Evolutionary conservation across 1,284 basidiomycete genomes (phyloP).

Genomic region (Puccinia coronata): DNA sequence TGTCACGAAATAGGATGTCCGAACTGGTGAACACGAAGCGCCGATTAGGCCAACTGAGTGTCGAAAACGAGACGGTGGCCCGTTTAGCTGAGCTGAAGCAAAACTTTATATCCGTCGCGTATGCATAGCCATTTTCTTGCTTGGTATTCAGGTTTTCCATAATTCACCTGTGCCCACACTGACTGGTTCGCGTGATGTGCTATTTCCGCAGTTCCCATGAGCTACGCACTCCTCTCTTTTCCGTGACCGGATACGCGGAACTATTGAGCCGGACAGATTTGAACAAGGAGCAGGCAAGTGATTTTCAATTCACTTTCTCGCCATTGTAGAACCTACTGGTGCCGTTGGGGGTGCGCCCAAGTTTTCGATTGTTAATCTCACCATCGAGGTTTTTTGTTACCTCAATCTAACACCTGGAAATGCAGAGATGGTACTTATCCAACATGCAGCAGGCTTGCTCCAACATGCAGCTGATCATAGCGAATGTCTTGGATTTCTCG

Average conservation of each 20-base stretch:
- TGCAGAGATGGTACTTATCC: slow-evolving; percentile 50
- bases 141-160: not conserved
- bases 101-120: slow-evolving; percentile 53
- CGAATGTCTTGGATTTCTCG: slow-evolving; percentile 53
- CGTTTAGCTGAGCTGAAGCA: slow-evolving; percentile 52
- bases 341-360: too few relatives aligned
- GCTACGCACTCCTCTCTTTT: slow-evolving; percentile 51
- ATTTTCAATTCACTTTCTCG: not conserved
- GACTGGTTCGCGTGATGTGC: not conserved
- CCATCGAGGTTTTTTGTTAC: not conserved
- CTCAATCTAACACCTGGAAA: not conserved
- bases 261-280: slow-evolving; percentile 51
- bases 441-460: slow-evolving; percentile 52
- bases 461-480: slow-evolving; percentile 53
- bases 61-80: slow-evolving; percentile 51
- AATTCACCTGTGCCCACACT: not conserved
- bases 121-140: slow-evolving; percentile 38
- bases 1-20: slow-evolving; percentile 50
- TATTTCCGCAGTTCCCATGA: slow-evolving; percentile 44
- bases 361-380: not conserved
- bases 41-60: slow-evolving; percentile 50
- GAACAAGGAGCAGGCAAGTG: slow-evolving; percentile 51
- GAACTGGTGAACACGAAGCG: slow-evolving; percentile 52
- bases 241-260: slow-evolving; percentile 52
- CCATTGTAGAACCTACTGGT: not conserved